These are phyloP conservation scores for Cytospora mali DNA, from an alignment of 2,329 filamentous ascomycete genomes.

Conservation along the genomic window DNA sequence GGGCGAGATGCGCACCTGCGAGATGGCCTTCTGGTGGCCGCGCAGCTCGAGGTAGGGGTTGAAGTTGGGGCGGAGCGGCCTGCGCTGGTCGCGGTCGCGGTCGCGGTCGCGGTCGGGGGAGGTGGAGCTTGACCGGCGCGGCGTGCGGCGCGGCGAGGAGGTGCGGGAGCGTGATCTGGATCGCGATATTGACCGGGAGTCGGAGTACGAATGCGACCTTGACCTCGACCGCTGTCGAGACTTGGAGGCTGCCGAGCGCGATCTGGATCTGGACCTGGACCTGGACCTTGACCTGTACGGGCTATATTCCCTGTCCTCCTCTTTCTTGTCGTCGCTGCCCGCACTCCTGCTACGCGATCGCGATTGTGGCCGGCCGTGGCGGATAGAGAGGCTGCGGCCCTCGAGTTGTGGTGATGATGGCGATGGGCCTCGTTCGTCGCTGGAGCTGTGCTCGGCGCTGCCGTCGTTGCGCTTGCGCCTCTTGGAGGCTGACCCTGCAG, in stretches of 20 bases:
- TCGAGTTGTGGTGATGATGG: constrained; percentile 12
- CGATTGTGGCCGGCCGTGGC: constrained; percentile 31
- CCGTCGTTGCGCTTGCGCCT: constrained; percentile 46
- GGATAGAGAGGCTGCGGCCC: constrained; percentile 34
- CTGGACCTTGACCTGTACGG: constrained; percentile 36
- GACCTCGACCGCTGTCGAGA: constrained; percentile 31
- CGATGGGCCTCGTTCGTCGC: constrained; percentile 34
- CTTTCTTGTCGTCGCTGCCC: constrained; percentile 17
- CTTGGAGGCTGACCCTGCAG: constrained; percentile 42
- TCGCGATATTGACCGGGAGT: neutral
- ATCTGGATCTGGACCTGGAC: constrained; percentile 38
- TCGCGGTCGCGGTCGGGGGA: constrained; percentile 31
- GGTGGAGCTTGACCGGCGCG: constrained; percentile 27
- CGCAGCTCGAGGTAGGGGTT: constrained; percentile 69
- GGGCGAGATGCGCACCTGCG: constrained; percentile 87
- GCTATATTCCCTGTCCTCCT: constrained; percentile 30
- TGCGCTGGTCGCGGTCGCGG: constrained; percentile 42
- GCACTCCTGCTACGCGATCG: constrained; percentile 31
- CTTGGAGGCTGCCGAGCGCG: constrained; percentile 12
- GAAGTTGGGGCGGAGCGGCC: constrained; percentile 67
- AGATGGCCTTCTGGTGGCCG: constrained; percentile 78
- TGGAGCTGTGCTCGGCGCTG: constrained; percentile 45
- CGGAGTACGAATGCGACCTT: constrained; percentile 33
- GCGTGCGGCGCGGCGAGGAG: constrained; percentile 29
- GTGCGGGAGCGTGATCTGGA: constrained; percentile 38